Base-by-base conservation (phyloP, 73 alveolate genomes). In the Blepharisma japonicum region DNA sequence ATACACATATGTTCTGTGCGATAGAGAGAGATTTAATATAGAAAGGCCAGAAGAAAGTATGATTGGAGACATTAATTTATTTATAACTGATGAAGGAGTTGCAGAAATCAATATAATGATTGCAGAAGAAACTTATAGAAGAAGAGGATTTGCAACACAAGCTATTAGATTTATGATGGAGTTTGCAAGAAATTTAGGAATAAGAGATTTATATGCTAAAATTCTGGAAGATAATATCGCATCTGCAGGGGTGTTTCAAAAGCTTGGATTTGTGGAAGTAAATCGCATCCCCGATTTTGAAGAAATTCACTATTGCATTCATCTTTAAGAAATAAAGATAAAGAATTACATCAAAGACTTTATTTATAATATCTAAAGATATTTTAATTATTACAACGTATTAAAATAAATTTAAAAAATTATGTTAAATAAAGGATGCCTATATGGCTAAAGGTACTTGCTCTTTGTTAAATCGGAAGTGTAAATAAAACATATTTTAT, bases 21-120 rank as follows among this genome's bases (percentile, higher is more conserved):
- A 61, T 61, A 61, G 4, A 25, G 23, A 61, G n/a, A 20, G 39
- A 18, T 61, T 61, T 25, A 9, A n/a, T 61, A 1, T 4, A 18
- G 49, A 61, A 18, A 61, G 11, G 4, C 74, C 74, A 14, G 18
- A 25, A 3, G 39, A 20, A 39, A 18, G 49, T 5, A 61, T 61
- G 74, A 61, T 61, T 61, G 74, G 74, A 20, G 74, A 61, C 5
- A 39, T 61, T n/a, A 61, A 61, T 25, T 39, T 61, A 2, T 61
- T 61, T 25, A 25, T 61, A 18, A 53, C n/a, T 53, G 74, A 61
- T 14, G 47, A 39, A 20, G 14, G 14, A 61, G 38, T 9, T 20
- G 74, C 50, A 25, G 74, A 61, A 61, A 20, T 61, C 14, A 61
- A 61, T 4, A 25, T 61, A 8, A 61, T 61, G 74, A 25, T 61